These are phyloP conservation scores for Eragrostis tef DNA, from an alignment of 202 grass and related monocot species.

Conservation along the genomic window DNA sequence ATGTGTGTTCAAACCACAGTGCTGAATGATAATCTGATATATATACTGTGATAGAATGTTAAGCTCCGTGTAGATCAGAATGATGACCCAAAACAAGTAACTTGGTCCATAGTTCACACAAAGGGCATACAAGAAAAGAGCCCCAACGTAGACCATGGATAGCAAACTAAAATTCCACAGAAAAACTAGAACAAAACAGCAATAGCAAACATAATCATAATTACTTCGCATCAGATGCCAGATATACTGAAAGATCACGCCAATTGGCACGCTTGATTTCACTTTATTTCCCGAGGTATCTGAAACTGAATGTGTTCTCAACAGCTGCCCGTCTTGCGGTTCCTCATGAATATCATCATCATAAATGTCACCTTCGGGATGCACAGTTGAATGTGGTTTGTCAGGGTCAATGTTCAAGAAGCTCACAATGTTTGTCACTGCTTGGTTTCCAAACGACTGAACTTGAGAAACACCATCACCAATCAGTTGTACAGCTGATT, in stretches of 20 bases:
- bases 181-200: conserved; percentile 90
- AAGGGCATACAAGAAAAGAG: conserved; percentile 94
- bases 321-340: conserved; percentile 57
- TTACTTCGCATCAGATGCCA: conserved; percentile 96
- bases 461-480: conserved; percentile 98
- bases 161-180: conserved; percentile 97
- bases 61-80: conserved; percentile 93
- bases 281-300: conserved; percentile 52
- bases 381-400: conserved; percentile 58
- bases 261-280: conserved; percentile 67
- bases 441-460: conserved; percentile 92
- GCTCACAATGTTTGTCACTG: conserved; percentile 92
- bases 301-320: conserved; percentile 69
- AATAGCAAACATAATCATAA: conserved; percentile 98
- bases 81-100: conserved; percentile 94
- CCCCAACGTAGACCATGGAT: conserved; percentile 93
- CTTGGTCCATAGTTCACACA: conserved; percentile 94
- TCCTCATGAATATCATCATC: conserved; percentile 54
- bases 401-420: conserved; percentile 94
- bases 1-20: conserved; percentile 85
- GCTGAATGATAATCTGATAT: conserved; percentile 98
- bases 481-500: conserved; percentile 93
- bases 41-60: conserved; percentile 94
- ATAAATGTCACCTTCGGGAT: conserved; percentile 45
- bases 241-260: conserved; percentile 80